phyloP scores from a whole-genome alignment of 192 early-diverging fungal species.

The Pilaira anomala region DNA sequence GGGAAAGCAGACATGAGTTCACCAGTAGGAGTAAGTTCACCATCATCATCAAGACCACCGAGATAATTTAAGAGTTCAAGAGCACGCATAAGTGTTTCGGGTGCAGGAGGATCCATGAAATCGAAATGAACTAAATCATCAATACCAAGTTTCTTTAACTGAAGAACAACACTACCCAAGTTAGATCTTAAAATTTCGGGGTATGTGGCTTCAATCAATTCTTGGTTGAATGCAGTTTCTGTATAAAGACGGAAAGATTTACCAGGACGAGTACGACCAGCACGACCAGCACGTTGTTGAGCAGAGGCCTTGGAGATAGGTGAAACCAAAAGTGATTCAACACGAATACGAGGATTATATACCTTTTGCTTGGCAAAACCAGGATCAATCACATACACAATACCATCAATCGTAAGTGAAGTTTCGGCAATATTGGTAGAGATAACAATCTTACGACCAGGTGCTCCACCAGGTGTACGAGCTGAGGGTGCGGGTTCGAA shows the following conservation, averaged over 20 bases:
- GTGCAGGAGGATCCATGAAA: conserved; percentile 99
- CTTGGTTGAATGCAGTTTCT: conserved; percentile 90
- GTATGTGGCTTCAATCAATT: conserved; percentile 95
- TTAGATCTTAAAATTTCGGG: conserved; percentile 98
- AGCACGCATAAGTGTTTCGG: conserved; percentile 97
- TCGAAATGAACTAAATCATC: conserved; percentile 98
- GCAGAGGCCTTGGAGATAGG: conserved; percentile 95
- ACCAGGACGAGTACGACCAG: conserved; percentile 95
- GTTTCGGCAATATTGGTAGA: conserved; percentile 99
- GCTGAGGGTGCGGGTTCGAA: conserved; percentile 89
- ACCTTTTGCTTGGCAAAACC: conserved; percentile 99
- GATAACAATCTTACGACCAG: conserved; percentile 95
- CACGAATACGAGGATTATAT: conserved; percentile 95
- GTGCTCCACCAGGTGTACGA: conserved; percentile 67
- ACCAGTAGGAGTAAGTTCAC: conserved; percentile 83
- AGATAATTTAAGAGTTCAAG: conserved; percentile 94
- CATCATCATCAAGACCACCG: conserved; percentile 92
- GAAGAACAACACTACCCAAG: conserved; percentile 92
- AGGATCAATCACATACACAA: conserved; percentile 98
- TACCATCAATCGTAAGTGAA: conserved; percentile 96
- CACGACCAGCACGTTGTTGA: conserved; percentile 96
- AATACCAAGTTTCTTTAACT: conserved; percentile 96
- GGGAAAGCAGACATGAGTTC: conserved; percentile 94
- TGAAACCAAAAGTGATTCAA: conserved; percentile 91
- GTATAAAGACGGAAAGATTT: conserved; percentile 99